Conservation (phyloP, 1,139 yeast species). For the Suhomyces kunorum region DNA sequence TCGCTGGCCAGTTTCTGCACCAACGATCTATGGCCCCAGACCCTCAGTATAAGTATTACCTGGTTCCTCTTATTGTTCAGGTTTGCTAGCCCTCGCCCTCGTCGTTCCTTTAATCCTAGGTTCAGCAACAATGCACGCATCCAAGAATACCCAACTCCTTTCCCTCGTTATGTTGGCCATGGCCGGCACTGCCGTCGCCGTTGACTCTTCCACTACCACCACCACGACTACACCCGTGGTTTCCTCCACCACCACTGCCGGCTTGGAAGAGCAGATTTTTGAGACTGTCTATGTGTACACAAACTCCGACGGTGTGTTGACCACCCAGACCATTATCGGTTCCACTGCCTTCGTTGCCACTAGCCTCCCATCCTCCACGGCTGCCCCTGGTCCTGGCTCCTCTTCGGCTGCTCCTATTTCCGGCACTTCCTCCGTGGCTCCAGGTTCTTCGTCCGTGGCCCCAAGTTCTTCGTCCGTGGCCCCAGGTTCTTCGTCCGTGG, state of each 20-base stretch:
- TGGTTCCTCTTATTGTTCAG: too few species aligned
- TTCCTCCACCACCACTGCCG: conserved; percentile 34
- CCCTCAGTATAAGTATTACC: conserved; percentile 1
- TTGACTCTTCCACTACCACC: conserved; percentile 20
- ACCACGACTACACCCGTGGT: conserved; percentile 34
- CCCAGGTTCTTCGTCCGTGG: too few species aligned
- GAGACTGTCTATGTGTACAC: conserved; percentile 42
- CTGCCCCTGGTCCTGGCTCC: conserved; percentile 8
- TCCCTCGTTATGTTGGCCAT: conserved; percentile 15
- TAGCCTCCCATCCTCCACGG: conserved; percentile 1
- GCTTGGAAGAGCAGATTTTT: conserved; percentile 29
- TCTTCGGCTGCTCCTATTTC: conserved; percentile 6
- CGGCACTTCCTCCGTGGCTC: conserved; percentile 4
- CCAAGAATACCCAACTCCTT: conserved; percentile 8
- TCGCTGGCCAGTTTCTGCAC: background rate
- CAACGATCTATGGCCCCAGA: background rate
- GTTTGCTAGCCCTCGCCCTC: conserved; percentile 1
- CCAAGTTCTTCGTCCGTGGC: too few species aligned
- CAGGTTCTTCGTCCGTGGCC: conserved; percentile 10
- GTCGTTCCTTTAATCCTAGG: conserved; percentile 9
- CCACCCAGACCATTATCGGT: conserved; percentile 34
- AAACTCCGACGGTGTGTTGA: conserved; percentile 30
- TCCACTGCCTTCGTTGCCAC: conserved; percentile 20
- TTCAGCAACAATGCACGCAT: conserved; percentile 5
- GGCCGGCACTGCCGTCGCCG: conserved; percentile 12